A percentile compares a stretch with the other conserved stretches of the same genome.
Conservation (phyloP, 1,284 basidiomycete species). For the Ceratobasidium papillatum region DNA sequence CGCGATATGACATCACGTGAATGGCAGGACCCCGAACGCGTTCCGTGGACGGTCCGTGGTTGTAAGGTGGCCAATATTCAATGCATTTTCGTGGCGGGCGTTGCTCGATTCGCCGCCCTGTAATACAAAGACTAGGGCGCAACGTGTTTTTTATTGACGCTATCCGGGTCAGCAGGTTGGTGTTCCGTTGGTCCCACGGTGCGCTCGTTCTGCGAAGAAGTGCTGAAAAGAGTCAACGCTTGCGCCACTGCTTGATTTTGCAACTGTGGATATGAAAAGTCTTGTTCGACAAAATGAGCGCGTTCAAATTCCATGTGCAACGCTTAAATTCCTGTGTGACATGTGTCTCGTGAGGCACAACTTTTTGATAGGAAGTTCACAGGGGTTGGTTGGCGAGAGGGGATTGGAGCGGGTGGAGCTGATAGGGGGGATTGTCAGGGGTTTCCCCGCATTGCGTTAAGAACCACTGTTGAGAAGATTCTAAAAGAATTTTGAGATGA, state of each 20-base stretch:
- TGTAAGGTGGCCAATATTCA: background rate
- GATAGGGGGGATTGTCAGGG: constrained; percentile 32
- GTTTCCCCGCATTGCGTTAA: constrained; percentile 2
- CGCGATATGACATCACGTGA: constrained; percentile 7
- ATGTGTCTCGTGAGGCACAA: background rate
- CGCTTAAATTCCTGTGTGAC: background rate
- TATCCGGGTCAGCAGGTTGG: background rate
- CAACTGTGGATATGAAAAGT: background rate
- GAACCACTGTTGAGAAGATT: background rate
- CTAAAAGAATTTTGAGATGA: background rate
- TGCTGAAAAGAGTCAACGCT: background rate
- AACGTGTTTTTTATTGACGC: constrained; percentile 27
- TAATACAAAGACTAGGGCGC: constrained; percentile 2
- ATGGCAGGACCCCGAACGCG: constrained; percentile 15
- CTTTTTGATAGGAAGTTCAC: background rate
- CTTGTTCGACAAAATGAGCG: constrained; percentile 5
- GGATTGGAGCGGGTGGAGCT: constrained; percentile 20
- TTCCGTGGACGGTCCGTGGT: constrained; percentile 14
- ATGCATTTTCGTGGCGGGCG: background rate
- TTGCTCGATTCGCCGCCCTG: background rate
- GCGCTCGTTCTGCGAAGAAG: background rate
- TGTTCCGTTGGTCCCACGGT: background rate
- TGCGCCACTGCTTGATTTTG: constrained; percentile 18
- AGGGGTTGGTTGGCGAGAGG: background rate
- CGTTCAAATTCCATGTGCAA: background rate